phyloP scores from a whole-genome alignment of 2,329 filamentous ascomycete species.

The Pseudocercospora musae region DNA sequence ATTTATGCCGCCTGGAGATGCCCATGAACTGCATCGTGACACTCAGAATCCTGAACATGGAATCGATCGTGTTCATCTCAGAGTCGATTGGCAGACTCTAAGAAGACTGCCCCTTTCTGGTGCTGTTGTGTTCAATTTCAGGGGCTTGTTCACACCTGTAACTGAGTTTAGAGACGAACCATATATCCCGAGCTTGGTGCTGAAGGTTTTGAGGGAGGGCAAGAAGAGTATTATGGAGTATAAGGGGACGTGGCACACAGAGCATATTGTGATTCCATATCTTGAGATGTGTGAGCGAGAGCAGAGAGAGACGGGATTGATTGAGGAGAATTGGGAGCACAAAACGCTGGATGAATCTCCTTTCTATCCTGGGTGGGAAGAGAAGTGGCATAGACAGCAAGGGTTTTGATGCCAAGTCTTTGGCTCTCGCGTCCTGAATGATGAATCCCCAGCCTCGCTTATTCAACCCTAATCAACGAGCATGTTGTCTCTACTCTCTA shows the following conservation, averaged over 20 bases:
- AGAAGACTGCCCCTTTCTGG: constrained; percentile 73
- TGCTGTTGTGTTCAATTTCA: constrained; percentile 82
- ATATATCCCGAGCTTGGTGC: constrained; percentile 65
- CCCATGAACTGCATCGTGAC: constrained; percentile 59
- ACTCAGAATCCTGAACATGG: constrained; percentile 57
- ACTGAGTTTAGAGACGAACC: constrained; percentile 67
- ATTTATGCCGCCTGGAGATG: constrained; percentile 68
- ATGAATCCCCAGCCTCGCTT: too few species aligned
- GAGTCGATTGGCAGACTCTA: constrained; percentile 87
- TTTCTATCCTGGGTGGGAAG: constrained; percentile 72
- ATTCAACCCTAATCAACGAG: too few species aligned
- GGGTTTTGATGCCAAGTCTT: constrained; percentile 46
- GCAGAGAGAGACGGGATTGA: constrained; percentile 61
- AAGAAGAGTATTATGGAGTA: constrained; percentile 72
- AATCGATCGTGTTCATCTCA: constrained; percentile 61
- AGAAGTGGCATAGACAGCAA: constrained; percentile 66
- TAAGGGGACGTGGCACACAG: constrained; percentile 71
- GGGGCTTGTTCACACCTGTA: constrained; percentile 76
- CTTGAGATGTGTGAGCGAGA: constrained; percentile 62
- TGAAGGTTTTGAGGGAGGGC: constrained; percentile 67
- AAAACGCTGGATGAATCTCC: constrained; percentile 71
- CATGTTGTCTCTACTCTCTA: too few species aligned
- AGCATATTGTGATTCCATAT: constrained; percentile 66
- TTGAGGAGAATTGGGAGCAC: constrained; percentile 62
- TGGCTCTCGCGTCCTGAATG: too few species aligned